Percentiles rank a stretch among this genome's conserved stretches.
phyloP scores from a whole-genome alignment of 768 basidiomycete species.

The Termitomyces sp. region DNA sequence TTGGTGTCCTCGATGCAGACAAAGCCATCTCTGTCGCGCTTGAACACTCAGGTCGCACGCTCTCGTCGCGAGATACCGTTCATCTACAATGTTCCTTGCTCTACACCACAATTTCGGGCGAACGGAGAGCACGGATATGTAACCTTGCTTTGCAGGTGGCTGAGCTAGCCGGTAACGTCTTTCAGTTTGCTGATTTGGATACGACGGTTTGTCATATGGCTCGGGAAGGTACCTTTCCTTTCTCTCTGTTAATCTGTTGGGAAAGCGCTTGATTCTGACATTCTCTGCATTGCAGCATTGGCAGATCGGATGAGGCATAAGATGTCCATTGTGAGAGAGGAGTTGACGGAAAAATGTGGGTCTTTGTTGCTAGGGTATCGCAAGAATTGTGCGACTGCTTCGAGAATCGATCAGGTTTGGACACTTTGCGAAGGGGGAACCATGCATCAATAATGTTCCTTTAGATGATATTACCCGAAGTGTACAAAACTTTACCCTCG shows the following conservation, averaged over 20 bases:
- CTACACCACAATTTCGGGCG: constrained; percentile 74
- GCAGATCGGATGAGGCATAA: constrained; percentile 51
- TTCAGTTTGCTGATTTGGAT: constrained; percentile 89
- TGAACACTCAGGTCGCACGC: constrained; percentile 55
- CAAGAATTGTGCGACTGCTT: constrained; percentile 79
- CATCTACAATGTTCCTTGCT: constrained; percentile 84
- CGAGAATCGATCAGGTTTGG: constrained; percentile 71
- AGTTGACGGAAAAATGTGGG: constrained; percentile 79
- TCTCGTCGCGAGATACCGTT: constrained; percentile 70
- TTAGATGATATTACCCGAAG: constrained; percentile 92
- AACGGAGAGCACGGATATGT: constrained; percentile 77
- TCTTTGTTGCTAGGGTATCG: constrained; percentile 82
- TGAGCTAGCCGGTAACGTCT: constrained; percentile 85
- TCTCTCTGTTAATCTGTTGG: background rate
- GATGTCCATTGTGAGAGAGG: constrained; percentile 75
- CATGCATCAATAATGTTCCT: constrained; percentile 7
- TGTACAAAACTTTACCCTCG: constrained; percentile 80
- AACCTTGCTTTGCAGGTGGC: constrained; percentile 85
- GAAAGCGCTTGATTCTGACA: background rate
- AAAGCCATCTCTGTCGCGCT: constrained; percentile 74
- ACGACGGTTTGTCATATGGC: constrained; percentile 67
- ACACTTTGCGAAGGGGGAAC: background rate
- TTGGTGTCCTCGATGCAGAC: constrained; percentile 78
- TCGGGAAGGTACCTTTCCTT: constrained; percentile 60
- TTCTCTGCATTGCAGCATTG: constrained; percentile 54